These are phyloP conservation scores for Tilletia indica DNA, from an alignment of 1,284 basidiomycete species.

Conservation along the genomic window DNA sequence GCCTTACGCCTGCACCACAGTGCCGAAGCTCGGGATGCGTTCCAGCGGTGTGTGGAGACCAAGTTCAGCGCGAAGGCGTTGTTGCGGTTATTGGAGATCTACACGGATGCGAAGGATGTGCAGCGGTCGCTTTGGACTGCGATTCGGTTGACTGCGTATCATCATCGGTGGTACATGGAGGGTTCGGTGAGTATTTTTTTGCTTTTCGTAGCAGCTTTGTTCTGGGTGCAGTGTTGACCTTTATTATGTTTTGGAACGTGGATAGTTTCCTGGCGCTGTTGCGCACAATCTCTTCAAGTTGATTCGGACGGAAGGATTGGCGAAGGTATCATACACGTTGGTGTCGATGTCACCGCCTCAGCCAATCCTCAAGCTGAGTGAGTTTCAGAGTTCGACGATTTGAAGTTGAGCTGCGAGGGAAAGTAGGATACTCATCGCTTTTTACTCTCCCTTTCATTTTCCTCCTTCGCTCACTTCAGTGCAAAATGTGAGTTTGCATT, in stretches of 20 bases:
- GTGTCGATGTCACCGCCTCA: conserved; percentile 70
- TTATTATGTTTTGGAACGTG: neutral
- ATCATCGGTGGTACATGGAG: conserved; percentile 64
- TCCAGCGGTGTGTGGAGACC: conserved; percentile 81
- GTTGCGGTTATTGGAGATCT: conserved; percentile 87
- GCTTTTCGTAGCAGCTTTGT: conserved; percentile 11
- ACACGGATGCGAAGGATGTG: conserved; percentile 88
- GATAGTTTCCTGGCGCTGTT: conserved; percentile 82
- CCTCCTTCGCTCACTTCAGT: conserved; percentile 17
- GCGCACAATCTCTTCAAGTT: conserved; percentile 87
- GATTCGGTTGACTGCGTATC: conserved; percentile 87
- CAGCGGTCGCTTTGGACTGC: conserved; percentile 85
- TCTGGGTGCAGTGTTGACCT: conserved; percentile 1
- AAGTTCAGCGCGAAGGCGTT: conserved; percentile 89
- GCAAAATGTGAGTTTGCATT: conserved; percentile 21
- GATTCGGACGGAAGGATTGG: conserved; percentile 87
- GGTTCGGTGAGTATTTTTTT: conserved; percentile 49
- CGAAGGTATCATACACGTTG: conserved; percentile 88
- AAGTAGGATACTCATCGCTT: neutral
- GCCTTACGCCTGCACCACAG: conserved; percentile 88
- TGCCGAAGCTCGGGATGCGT: conserved; percentile 96
- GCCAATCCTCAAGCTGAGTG: conserved; percentile 36
- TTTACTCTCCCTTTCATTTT: neutral
- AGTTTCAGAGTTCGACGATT: conserved; percentile 26
- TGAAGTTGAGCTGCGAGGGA: neutral